phyloP scores from a whole-genome alignment of 1,284 basidiomycete genomes.

The Ganoderma lingzhi region DNA sequence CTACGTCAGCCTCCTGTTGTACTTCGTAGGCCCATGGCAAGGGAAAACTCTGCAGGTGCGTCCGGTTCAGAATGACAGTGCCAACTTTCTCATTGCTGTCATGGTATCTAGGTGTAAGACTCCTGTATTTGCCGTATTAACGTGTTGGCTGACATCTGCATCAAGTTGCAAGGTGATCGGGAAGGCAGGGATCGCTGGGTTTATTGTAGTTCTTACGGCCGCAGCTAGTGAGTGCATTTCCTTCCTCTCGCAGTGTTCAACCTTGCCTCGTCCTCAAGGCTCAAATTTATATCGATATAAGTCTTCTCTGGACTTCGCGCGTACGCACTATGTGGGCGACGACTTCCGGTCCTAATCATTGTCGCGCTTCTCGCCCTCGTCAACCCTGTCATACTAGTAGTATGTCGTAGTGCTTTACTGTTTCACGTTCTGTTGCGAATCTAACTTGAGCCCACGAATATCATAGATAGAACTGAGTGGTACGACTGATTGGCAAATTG shows the following conservation, averaged over 20 bases:
- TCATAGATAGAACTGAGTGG: background rate
- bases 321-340: background rate
- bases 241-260: background rate
- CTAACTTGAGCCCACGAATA: background rate
- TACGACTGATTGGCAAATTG: background rate
- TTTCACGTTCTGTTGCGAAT: background rate
- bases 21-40: background rate
- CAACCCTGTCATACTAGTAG: background rate
- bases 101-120: background rate
- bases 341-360: background rate
- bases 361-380: background rate
- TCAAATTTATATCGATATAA: background rate
- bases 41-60: background rate
- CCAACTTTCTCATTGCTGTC: background rate
- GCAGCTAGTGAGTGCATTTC: background rate
- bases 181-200: background rate
- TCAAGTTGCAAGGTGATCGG: background rate
- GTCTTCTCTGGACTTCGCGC: background rate
- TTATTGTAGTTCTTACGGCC: background rate
- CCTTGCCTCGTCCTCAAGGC: background rate
- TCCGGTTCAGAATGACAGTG: no score
- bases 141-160: background rate
- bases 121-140: background rate
- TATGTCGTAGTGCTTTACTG: background rate
- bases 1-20: background rate